phyloP scores from a whole-genome alignment of 352 stramenopile genomes.

The Phytophthora cryptogea region DNA sequence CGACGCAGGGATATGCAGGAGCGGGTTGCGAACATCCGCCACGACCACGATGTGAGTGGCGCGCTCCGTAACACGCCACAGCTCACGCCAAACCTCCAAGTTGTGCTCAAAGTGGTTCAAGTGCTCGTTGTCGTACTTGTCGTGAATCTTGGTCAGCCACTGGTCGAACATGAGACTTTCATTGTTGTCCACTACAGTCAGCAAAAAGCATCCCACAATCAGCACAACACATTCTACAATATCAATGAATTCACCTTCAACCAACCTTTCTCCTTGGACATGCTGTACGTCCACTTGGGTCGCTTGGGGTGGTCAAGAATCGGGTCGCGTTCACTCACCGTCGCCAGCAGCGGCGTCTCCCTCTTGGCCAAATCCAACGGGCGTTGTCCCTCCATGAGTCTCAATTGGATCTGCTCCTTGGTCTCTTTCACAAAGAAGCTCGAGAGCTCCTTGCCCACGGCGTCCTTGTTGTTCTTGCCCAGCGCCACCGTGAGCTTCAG shows the following conservation, averaged over 20 bases:
- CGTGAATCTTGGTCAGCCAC: conserved; percentile 86
- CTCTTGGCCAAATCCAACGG: conserved; percentile 61
- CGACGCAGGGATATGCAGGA: conserved; percentile 81
- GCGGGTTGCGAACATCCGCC: conserved; percentile 78
- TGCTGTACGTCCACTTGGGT: conserved; percentile 75
- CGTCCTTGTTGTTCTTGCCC: conserved; percentile 83
- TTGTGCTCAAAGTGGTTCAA: conserved; percentile 90
- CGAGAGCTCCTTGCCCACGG: conserved; percentile 82
- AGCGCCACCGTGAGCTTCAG: conserved; percentile 84
- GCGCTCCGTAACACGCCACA: conserved; percentile 88
- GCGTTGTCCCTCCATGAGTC: conserved; percentile 82
- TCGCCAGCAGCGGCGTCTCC: conserved; percentile 59
- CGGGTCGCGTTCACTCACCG: conserved; percentile 60
- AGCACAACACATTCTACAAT: conserved; percentile 1
- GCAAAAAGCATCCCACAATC: not conserved
- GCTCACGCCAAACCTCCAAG: conserved; percentile 82
- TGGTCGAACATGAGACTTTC: conserved; percentile 87
- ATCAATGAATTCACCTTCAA: not conserved
- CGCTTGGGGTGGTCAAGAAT: conserved; percentile 77
- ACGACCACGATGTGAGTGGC: conserved; percentile 81
- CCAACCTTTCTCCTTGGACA: conserved; percentile 84
- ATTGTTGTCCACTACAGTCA: conserved; percentile 64
- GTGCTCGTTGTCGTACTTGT: conserved; percentile 82
- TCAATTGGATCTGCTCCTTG: conserved; percentile 86
- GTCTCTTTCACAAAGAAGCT: conserved; percentile 89